Percentiles rank a stretch among this genome's conserved stretches.
Conservation (phyloP, 768 basidiomycete genomes). For the Lentinula boryana region DNA sequence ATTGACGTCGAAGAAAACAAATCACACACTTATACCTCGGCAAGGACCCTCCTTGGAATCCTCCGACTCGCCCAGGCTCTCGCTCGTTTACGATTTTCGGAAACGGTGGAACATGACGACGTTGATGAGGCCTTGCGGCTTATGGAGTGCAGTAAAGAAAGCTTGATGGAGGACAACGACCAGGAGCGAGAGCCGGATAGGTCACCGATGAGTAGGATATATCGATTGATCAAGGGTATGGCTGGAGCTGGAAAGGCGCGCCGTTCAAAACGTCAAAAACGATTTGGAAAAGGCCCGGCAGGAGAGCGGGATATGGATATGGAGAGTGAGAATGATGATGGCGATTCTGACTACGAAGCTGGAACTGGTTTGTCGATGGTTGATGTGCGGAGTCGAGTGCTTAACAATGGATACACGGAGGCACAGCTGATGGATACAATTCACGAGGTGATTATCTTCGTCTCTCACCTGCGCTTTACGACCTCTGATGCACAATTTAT, state of each 20-base stretch:
- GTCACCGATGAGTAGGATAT: constrained; percentile 79
- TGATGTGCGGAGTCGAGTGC: constrained; percentile 81
- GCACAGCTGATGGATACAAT: constrained; percentile 85
- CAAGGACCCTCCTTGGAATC: constrained; percentile 91
- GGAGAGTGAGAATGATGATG: constrained; percentile 64
- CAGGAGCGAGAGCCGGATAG: constrained; percentile 66
- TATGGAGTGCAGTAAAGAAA: constrained; percentile 96
- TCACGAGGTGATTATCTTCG: constrained; percentile 48
- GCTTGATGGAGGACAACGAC: constrained; percentile 75
- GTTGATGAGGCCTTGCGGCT: constrained; percentile 95
- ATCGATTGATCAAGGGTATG: constrained; percentile 89
- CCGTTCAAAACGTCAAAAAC: constrained; percentile 39
- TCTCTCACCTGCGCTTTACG: constrained; percentile 7
- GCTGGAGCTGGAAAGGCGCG: constrained; percentile 33
- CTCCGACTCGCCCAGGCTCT: constrained; percentile 93
- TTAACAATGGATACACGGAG: constrained; percentile 88
- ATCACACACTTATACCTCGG: constrained; percentile 91
- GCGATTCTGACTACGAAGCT: constrained; percentile 44
- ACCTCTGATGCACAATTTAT: constrained; percentile 8
- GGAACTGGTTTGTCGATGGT: constrained; percentile 69
- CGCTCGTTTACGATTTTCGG: constrained; percentile 83
- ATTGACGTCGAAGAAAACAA: constrained; percentile 86
- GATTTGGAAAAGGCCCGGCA: constrained; percentile 64
- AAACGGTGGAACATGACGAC: constrained; percentile 75
- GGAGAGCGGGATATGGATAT: constrained; percentile 66